Evolutionary conservation across 805 yeast species (phyloP).

Genomic region (Schizosaccharomyces cryophilus): DNA sequence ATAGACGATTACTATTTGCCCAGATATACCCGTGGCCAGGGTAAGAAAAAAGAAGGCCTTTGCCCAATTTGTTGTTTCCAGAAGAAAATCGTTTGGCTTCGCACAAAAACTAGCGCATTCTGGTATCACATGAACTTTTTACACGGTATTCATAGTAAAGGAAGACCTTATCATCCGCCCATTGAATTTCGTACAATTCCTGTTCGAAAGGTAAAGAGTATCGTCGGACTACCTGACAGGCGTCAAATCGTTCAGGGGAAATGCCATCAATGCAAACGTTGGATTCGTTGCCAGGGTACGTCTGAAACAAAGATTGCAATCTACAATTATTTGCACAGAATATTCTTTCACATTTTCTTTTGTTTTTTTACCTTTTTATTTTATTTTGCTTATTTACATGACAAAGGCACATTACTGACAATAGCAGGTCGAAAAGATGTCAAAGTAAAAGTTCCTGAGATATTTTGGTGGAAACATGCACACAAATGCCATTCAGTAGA

Average conservation of each 20-base stretch:
- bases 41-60: not conserved
- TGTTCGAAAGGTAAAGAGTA: not conserved
- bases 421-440: not conserved
- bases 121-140: slow-evolving; percentile 2
- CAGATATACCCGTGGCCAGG: not conserved
- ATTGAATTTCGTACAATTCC: not conserved
- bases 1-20: not conserved
- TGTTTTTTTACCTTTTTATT: not conserved
- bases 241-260: not conserved
- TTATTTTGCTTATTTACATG: not conserved
- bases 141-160: slow-evolving; percentile 1
- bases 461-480: slow-evolving; percentile 3
- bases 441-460: not conserved
- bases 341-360: not conserved
- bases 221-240: not conserved
- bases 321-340: too few species aligned
- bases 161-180: not conserved
- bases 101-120: slow-evolving; percentile 1
- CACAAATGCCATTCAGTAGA: not conserved
- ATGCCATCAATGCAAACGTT: not conserved
- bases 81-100: not conserved
- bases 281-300: slow-evolving; percentile 2
- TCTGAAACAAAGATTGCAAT: not conserved
- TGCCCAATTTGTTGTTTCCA: not conserved
- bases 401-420: not conserved